Base-by-base conservation (phyloP, 768 basidiomycete species). In the Coprinopsis sp. region DNA sequence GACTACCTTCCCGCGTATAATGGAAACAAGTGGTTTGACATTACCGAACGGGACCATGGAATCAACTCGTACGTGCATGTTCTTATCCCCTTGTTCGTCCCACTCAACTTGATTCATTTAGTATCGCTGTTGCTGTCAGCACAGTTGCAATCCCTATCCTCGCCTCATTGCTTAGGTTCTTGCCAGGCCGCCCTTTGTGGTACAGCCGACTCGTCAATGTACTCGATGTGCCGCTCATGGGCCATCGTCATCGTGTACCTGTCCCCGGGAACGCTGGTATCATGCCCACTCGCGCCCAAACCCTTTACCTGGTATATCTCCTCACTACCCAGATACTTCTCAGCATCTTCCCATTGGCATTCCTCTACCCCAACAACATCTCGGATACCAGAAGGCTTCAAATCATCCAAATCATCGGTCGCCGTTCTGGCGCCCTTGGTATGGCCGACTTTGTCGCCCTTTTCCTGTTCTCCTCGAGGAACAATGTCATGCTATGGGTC, bases 401-500 rank as follows among this genome's bases (percentile, higher is more conserved):
- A 6, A 18, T 44, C 25, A 31, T 50, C 11, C 18, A 37, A 31
- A 25, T 38, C 13, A 44, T 50, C n/a, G 49, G 49, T 6, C 23
- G 44, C 18, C 42, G 49, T 5, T 19, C 49, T 1, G 49, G 49
- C 23, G 33, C 38, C 4, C 41, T 50, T 8, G 23, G 41, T 19
- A 50, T 50, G 49, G 49, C 49, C 13, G 40, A 44, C 37, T 46
- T 47, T 25, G 31, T 47, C 38, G 44, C 50, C 4, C 50, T 51
- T 14, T 46, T 51, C 45, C 39, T 51, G 3, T 51, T 51, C 45
- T 23, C 38, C 16, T 41, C 38, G 0, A 21, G 50, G 5, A 51
- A 51, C 39, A 51, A 51, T 33, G 3, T 51, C 24, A 44, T 51
- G 23, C 39, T 51, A 7, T 50, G 49, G 49, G 33, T 50, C 33